phyloP scores from a whole-genome alignment of 192 early-diverging fungal genomes.

The Umbelopsis isabellina region DNA sequence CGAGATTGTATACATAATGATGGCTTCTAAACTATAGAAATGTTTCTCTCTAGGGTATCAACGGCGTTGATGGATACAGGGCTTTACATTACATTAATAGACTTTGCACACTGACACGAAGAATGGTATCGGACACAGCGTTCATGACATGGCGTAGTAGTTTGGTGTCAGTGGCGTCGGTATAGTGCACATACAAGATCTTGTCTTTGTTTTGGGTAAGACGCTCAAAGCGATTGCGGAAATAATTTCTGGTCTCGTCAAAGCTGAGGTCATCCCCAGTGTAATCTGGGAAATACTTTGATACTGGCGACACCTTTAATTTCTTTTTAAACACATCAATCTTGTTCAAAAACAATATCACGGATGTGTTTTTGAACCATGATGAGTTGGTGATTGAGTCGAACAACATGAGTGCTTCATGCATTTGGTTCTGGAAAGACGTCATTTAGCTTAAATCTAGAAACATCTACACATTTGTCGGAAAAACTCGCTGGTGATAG shows the following conservation, averaged over 20 bases:
- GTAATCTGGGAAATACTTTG: conserved; percentile 54
- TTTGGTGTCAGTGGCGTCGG: conserved; percentile 53
- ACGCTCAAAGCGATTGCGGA: conserved; percentile 38
- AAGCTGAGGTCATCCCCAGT: conserved; percentile 37
- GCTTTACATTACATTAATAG: conserved; percentile 25
- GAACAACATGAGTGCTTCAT: conserved; percentile 61
- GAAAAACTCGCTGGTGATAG: neutral
- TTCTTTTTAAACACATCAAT: conserved; percentile 58
- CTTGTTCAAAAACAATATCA: conserved; percentile 64
- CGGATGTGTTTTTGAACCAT: conserved; percentile 58
- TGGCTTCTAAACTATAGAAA: too few relatives aligned
- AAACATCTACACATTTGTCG: neutral
- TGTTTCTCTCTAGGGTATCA: too few relatives aligned
- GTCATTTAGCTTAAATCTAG: neutral
- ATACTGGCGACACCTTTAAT: conserved; percentile 42
- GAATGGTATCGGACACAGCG: conserved; percentile 35
- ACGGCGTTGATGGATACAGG: too few relatives aligned
- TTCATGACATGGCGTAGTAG: conserved; percentile 50
- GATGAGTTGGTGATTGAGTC: conserved; percentile 60
- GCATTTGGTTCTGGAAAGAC: conserved; percentile 50
- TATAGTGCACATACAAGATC: conserved; percentile 53
- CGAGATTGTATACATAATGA: too few relatives aligned
- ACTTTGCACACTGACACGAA: conserved; percentile 27
- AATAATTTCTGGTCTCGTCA: conserved; percentile 34
- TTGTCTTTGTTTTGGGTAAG: conserved; percentile 46